Evolutionary conservation across 805 yeast species (phyloP).

Genomic region (Myxozyma melibiosi): DNA sequence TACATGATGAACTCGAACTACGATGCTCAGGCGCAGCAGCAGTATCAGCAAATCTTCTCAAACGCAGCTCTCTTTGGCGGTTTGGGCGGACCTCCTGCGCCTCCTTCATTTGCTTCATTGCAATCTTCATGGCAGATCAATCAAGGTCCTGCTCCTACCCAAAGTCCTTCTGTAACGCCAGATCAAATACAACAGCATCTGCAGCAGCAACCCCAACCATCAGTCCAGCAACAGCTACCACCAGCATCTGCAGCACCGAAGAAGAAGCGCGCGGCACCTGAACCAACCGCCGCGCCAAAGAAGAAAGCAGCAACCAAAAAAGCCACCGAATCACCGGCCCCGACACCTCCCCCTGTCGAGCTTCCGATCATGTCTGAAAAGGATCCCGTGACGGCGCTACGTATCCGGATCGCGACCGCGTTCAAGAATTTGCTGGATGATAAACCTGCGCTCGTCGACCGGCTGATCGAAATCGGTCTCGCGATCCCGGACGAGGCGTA

Average conservation of each 20-base stretch:
- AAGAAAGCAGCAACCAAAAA: neutral
- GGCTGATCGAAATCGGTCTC: slow-evolving; percentile 27
- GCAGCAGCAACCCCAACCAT: neutral
- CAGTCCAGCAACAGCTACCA: neutral
- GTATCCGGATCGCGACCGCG: slow-evolving; percentile 31
- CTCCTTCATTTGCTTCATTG: neutral
- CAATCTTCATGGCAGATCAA: slow-evolving; percentile 5
- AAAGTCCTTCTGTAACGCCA: neutral
- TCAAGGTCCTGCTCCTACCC: neutral
- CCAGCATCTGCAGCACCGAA: neutral
- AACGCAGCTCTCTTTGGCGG: slow-evolving; percentile 5
- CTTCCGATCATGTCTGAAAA: slow-evolving; percentile 26
- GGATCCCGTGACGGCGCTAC: slow-evolving; percentile 29
- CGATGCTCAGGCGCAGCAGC: slow-evolving; percentile 11
- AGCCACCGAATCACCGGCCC: slow-evolving; percentile 5
- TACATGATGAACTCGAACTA: neutral
- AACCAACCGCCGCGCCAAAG: neutral
- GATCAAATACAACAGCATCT: neutral
- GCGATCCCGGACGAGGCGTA: slow-evolving; percentile 34
- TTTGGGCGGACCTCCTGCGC: neutral
- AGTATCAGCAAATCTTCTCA: slow-evolving; percentile 11
- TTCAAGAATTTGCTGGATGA: slow-evolving; percentile 19
- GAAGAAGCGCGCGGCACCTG: no score
- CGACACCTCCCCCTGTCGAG: slow-evolving; percentile 15
- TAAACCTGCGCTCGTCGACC: slow-evolving; percentile 17